Percentiles rank a stretch among this genome's conserved stretches.
Evolutionary conservation across 306 rosid genomes (phyloP).

Genomic region (Vigna trinervia): DNA sequence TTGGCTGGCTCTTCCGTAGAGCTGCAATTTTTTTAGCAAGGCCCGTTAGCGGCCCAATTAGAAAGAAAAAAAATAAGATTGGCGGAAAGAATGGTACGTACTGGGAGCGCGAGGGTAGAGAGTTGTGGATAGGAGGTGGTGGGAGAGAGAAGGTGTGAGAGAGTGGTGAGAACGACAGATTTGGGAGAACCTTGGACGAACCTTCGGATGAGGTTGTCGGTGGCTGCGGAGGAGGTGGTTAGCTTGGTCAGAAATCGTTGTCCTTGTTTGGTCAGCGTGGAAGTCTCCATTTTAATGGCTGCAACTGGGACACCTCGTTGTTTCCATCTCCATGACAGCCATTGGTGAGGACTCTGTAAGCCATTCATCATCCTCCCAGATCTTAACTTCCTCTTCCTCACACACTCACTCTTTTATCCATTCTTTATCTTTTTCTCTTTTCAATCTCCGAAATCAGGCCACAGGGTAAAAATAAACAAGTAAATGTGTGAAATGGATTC

Average conservation of each 20-base stretch:
- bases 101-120: conserved; percentile 63
- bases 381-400: too few relatives aligned
- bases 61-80: not conserved
- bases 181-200: conserved; percentile 65
- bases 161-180: conserved; percentile 65
- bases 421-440: too few relatives aligned
- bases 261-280: conserved; percentile 69
- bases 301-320: not conserved
- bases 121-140: conserved; percentile 59
- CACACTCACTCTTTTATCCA: too few relatives aligned
- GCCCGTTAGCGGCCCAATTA: not conserved
- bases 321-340: conserved; percentile 28
- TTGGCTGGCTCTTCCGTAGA: conserved; percentile 63
- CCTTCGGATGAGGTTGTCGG: conserved; percentile 56
- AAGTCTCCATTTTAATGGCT: conserved; percentile 13
- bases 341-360: not conserved
- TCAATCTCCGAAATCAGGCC: too few relatives aligned
- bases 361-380: not conserved
- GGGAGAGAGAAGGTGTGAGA: conserved; percentile 74
- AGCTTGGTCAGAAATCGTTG: conserved; percentile 74
- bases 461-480: too few relatives aligned
- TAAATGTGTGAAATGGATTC: too few relatives aligned
- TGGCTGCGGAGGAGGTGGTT: conserved; percentile 44
- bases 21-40: conserved; percentile 40
- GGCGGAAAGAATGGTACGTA: conserved; percentile 33